A percentile compares a stretch with the other conserved stretches of the same genome.
Conservation (phyloP, 495 filamentous ascomycete species). For the Aspergillus mulundensis region DNA sequence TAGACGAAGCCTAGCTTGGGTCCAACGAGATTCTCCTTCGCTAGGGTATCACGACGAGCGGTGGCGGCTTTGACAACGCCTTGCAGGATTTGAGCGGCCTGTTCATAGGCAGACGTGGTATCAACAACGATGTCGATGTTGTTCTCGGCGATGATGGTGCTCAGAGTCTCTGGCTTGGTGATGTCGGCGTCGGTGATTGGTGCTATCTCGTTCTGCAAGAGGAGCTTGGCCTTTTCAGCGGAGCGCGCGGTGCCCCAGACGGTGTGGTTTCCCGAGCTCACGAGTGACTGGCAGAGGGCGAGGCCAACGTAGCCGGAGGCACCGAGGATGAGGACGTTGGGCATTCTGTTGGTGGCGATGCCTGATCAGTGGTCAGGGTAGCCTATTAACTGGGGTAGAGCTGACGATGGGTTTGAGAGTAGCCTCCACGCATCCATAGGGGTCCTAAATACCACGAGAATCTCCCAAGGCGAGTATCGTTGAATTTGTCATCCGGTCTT, state of each 20-base stretch:
- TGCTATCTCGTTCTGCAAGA: slow-evolving; percentile 26
- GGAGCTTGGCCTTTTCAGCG: slow-evolving; percentile 26
- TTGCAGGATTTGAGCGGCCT: not conserved
- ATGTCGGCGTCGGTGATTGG: slow-evolving; percentile 14
- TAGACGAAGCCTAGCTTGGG: slow-evolving; percentile 44
- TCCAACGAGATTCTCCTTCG: slow-evolving; percentile 11
- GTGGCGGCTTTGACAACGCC: not conserved
- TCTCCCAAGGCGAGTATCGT: too few relatives aligned
- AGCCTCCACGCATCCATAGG: too few relatives aligned
- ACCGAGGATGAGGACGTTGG: slow-evolving; percentile 41
- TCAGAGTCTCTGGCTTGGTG: slow-evolving; percentile 11
- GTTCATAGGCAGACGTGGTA: slow-evolving; percentile 18
- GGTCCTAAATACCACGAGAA: too few relatives aligned
- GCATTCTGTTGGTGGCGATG: slow-evolving; percentile 21
- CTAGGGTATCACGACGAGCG: not conserved
- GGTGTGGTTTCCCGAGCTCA: slow-evolving; percentile 29
- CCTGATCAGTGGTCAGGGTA: too few relatives aligned
- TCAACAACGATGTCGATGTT: slow-evolving; percentile 39
- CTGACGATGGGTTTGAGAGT: too few relatives aligned
- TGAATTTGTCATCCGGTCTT: too few relatives aligned
- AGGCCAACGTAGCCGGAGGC: slow-evolving; percentile 42
- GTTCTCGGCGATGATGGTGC: slow-evolving; percentile 16
- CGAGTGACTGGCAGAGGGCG: slow-evolving; percentile 28
- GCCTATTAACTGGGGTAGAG: too few relatives aligned
- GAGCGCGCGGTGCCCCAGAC: slow-evolving; percentile 39